phyloP scores from a whole-genome alignment of 2,329 filamentous ascomycete genomes.

The Lasiodiplodia sp. region DNA sequence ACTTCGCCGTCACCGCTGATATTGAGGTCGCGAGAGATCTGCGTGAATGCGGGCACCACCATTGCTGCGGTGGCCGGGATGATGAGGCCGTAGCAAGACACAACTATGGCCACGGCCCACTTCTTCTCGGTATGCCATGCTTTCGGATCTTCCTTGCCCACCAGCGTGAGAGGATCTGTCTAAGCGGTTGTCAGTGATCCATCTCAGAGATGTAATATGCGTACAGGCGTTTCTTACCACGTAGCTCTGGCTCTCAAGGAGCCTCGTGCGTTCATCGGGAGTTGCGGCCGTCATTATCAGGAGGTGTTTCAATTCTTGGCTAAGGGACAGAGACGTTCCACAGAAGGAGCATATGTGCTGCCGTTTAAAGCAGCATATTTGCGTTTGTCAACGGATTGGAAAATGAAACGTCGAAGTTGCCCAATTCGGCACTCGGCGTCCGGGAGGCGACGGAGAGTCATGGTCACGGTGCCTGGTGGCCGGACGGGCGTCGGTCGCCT shows the following conservation, averaged over 20 bases:
- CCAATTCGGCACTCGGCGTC: not conserved
- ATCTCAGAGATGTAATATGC: not conserved
- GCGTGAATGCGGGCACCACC: slow-evolving; percentile 1
- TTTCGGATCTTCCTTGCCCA: slow-evolving; percentile 1
- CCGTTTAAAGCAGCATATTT: too few species aligned
- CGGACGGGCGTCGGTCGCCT: not conserved
- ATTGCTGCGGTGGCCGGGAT: not conserved
- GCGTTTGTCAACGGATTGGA: too few species aligned
- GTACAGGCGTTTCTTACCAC: not conserved
- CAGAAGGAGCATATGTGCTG: not conserved
- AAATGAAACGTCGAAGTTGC: not conserved
- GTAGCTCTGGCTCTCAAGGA: not conserved
- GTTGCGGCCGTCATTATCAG: not conserved
- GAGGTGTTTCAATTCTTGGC: not conserved
- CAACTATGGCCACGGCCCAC: not conserved
- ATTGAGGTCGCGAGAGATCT: not conserved
- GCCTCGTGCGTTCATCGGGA: not conserved
- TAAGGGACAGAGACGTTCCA: too few species aligned
- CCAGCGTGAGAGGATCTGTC: not conserved
- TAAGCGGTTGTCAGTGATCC: not conserved
- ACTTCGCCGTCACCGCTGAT: not conserved
- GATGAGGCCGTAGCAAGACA: slow-evolving; percentile 1
- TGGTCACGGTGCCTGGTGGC: not conserved
- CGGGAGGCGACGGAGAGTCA: not conserved
- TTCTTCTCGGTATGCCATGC: not conserved